Evolutionary conservation across 2,329 filamentous ascomycete species (phyloP).

Genomic region (Lachnum nothofagi): DNA sequence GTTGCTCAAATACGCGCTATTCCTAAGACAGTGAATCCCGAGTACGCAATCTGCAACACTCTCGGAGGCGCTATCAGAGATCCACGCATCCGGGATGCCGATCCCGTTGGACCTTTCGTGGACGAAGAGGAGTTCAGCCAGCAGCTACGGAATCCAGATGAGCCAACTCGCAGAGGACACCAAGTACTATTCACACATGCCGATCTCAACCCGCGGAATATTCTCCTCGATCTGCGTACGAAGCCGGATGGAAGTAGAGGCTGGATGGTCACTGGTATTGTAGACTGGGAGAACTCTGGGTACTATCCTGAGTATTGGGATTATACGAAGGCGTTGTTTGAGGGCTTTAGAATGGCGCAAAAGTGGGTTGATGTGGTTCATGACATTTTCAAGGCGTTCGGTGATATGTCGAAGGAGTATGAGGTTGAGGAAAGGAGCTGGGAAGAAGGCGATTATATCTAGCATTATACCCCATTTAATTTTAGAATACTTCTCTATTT

Average conservation of each 20-base stretch:
- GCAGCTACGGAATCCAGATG: slow-evolving; percentile 1
- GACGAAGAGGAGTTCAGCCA: slow-evolving; percentile 2
- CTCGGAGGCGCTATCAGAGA: slow-evolving; percentile 1
- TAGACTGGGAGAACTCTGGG: slow-evolving; percentile 7
- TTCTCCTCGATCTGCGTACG: background rate
- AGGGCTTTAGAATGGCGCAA: background rate
- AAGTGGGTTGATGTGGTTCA: background rate
- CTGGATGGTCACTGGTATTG: slow-evolving; percentile 1
- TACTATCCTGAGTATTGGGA: slow-evolving; percentile 5
- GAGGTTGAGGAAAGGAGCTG: slow-evolving; percentile 4
- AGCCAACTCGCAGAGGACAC: slow-evolving; percentile 2
- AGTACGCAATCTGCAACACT: slow-evolving; percentile 3
- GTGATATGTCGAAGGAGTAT: slow-evolving; percentile 1
- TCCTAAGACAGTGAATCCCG: background rate
- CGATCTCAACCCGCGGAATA: slow-evolving; percentile 5
- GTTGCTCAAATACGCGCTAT: slow-evolving; percentile 2
- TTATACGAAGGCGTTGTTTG: slow-evolving; percentile 1
- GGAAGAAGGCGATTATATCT: slow-evolving; percentile 4
- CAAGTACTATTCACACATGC: slow-evolving; percentile 7
- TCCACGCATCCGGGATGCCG: background rate
- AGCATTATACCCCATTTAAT: too few species aligned
- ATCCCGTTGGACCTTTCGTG: slow-evolving; percentile 3
- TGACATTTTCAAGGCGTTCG: slow-evolving; percentile 1
- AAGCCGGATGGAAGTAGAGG: slow-evolving; percentile 2
- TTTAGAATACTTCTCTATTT: too few species aligned